These are phyloP conservation scores for Coemansia sp. DNA, from an alignment of 192 early-diverging fungal species.

Conservation along the genomic window DNA sequence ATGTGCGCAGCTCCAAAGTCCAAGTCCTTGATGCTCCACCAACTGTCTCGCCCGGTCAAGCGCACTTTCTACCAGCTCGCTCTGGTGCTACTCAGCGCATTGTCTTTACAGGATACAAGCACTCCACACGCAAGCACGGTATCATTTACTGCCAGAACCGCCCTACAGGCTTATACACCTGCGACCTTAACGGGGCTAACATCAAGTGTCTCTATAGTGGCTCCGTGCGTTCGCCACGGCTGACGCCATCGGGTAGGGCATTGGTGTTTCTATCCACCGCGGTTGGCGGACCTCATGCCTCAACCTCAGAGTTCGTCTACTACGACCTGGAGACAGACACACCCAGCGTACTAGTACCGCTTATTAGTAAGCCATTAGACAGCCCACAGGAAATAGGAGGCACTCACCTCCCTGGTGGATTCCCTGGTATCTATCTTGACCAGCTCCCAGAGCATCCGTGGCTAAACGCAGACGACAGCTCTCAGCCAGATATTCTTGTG, in stretches of 20 bases:
- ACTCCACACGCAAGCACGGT: constrained; percentile 58
- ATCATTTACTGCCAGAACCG: constrained; percentile 70
- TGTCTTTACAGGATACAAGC: constrained; percentile 67
- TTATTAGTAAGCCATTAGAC: constrained; percentile 15
- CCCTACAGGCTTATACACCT: constrained; percentile 56
- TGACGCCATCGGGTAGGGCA: constrained; percentile 53
- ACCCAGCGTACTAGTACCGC: constrained; percentile 20
- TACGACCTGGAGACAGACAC: constrained; percentile 26
- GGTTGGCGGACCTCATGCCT: constrained; percentile 67
- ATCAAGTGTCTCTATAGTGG: constrained; percentile 31
- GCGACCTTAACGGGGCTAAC: constrained; percentile 36
- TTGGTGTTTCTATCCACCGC: constrained; percentile 64
- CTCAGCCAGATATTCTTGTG: constrained; percentile 18
- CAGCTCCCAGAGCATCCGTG: constrained; percentile 50
- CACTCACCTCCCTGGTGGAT: constrained; percentile 46
- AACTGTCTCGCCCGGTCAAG: constrained; percentile 51
- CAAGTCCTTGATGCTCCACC: constrained; percentile 19
- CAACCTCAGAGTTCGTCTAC: constrained; percentile 55
- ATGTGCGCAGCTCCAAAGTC: constrained; percentile 39
- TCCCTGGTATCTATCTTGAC: constrained; percentile 70
- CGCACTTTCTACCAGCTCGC: constrained; percentile 52
- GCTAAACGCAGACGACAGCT: constrained; percentile 6
- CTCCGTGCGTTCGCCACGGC: constrained; percentile 61
- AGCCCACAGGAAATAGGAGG: constrained; percentile 13
- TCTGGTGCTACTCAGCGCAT: constrained; percentile 30